Base-by-base conservation (phyloP, 192 early-diverging fungal species). In the Linderina pennispora region DNA sequence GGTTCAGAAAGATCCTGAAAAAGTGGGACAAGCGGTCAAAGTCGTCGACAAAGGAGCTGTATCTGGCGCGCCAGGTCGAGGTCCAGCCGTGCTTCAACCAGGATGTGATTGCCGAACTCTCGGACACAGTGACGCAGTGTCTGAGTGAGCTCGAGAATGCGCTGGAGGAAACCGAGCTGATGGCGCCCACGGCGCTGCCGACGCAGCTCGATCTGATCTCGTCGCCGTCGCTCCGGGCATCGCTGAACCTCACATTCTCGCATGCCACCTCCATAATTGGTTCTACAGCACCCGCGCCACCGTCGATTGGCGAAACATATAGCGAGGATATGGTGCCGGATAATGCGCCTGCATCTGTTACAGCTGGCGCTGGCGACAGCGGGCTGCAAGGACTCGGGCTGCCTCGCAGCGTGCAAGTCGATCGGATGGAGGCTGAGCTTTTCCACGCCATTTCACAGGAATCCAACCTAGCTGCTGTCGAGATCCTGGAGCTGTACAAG, bases 21-120 rank as follows among this genome's bases (percentile, higher is more conserved):
- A 99, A 99, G 67, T 99, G 92, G 92, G 97, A 99, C 80, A 99
- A 99, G 75, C 82, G 97, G 23, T 88, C 90, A 38, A 97, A 98
- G 66, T 90, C 91, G 3, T 88, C 84, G 39, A 99, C 92, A 19
- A 99, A 97, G 54, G 97, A 99, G 58, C 79, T 99, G 24, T 99
- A 98, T 53, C 80, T 99, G 8, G 86, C 91, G 2, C 85, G 97
- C 9, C 97, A 99, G 61, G 83, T 99, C 25, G 97, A 99, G 42
- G 87, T 98, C 15, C 94, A 97, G 62, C 97, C 94, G 1, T 93
- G 89, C 61, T 99, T 99, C 65, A 97, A 97, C 66, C 86, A 84
- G 45, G 90, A 94, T 24, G 78, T 92, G 18, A 78, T 99, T 42
- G 79, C 90, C 14, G 90, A 95, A 41, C 62, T 99, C 20, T 85